These are phyloP conservation scores for Gardenia jasminoides DNA, from an alignment of 257 asterid species.

Conservation along the genomic window DNA sequence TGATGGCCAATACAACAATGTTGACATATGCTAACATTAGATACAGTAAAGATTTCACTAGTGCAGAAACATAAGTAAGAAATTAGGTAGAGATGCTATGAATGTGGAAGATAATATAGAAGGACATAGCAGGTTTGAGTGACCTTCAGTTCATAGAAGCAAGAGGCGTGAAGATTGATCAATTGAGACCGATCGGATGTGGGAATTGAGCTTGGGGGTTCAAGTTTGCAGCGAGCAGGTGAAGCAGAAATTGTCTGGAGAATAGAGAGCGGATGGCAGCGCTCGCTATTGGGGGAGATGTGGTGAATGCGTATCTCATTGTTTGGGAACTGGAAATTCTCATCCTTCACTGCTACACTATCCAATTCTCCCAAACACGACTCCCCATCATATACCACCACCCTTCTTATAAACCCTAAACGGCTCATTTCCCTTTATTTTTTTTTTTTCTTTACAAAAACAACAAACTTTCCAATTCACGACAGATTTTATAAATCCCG, in stretches of 20 bases:
- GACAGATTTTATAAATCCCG: background rate
- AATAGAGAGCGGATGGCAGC: conserved; percentile 83
- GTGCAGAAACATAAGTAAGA: background rate
- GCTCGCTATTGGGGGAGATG: conserved; percentile 62
- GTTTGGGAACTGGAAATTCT: conserved; percentile 66
- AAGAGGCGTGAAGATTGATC: conserved; percentile 76
- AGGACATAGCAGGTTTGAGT: background rate
- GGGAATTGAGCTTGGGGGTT: conserved; percentile 48
- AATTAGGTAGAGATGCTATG: too few relatives aligned
- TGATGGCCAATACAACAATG: background rate
- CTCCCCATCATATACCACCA: conserved; percentile 78
- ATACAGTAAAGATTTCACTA: background rate
- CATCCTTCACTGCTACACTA: conserved; percentile 54
- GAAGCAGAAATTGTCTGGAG: conserved; percentile 65
- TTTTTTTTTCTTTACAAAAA: too few relatives aligned
- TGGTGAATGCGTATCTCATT: conserved; percentile 87
- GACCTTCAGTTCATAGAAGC: conserved; percentile 89
- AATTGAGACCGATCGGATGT: conserved; percentile 51
- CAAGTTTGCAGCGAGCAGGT: conserved; percentile 82
- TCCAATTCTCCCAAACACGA: conserved; percentile 75
- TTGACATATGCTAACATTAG: background rate
- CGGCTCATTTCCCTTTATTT: conserved; percentile 53
- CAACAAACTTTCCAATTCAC: background rate
- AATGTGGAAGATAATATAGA: background rate
- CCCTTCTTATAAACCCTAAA: conserved; percentile 78